phyloP scores from a whole-genome alignment of 2,329 filamentous ascomycete genomes.

The Fusarium anguioides region DNA sequence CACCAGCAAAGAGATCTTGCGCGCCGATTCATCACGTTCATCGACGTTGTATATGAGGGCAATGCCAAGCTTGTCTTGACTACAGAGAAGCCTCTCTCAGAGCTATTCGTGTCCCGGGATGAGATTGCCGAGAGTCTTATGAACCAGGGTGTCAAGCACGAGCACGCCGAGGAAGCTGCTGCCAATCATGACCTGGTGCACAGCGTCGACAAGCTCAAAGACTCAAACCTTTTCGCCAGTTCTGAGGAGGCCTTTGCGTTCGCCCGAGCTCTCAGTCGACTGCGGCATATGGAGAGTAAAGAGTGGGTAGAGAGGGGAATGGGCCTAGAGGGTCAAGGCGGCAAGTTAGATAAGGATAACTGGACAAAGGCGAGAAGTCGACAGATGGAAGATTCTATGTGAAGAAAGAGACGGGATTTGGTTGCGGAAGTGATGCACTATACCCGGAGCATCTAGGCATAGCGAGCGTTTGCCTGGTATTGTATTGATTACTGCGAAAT shows the following conservation, averaged over 20 bases:
- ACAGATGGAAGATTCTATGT: slow-evolving; percentile 77
- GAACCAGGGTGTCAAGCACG: slow-evolving; percentile 56
- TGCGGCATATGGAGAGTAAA: slow-evolving; percentile 92
- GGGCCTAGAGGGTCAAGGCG: slow-evolving; percentile 72
- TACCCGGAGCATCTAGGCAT: slow-evolving; percentile 46
- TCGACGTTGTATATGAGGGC: slow-evolving; percentile 93
- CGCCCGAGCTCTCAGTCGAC: slow-evolving; percentile 82
- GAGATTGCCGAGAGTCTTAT: slow-evolving; percentile 72
- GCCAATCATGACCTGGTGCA: slow-evolving; percentile 85
- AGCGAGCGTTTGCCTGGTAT: slow-evolving; percentile 45
- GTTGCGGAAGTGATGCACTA: slow-evolving; percentile 40
- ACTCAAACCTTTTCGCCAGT: slow-evolving; percentile 87
- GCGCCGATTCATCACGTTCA: slow-evolving; percentile 94
- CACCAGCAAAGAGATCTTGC: slow-evolving; percentile 87
- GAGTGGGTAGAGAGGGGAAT: slow-evolving; percentile 92
- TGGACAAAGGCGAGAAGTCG: slow-evolving; percentile 74
- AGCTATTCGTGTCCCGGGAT: slow-evolving; percentile 83
- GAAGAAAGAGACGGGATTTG: slow-evolving; percentile 33
- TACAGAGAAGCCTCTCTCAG: slow-evolving; percentile 82
- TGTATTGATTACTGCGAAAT: slow-evolving; percentile 37
- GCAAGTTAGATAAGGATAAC: slow-evolving; percentile 71
- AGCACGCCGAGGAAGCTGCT: slow-evolving; percentile 70
- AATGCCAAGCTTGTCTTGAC: slow-evolving; percentile 96
- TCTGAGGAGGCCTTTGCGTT: slow-evolving; percentile 98
- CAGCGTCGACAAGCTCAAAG: slow-evolving; percentile 86